A percentile compares a stretch with the other conserved stretches of the same genome.
Conservation (phyloP, 108 stramenopile species). For the Nitzschia sp. region DNA sequence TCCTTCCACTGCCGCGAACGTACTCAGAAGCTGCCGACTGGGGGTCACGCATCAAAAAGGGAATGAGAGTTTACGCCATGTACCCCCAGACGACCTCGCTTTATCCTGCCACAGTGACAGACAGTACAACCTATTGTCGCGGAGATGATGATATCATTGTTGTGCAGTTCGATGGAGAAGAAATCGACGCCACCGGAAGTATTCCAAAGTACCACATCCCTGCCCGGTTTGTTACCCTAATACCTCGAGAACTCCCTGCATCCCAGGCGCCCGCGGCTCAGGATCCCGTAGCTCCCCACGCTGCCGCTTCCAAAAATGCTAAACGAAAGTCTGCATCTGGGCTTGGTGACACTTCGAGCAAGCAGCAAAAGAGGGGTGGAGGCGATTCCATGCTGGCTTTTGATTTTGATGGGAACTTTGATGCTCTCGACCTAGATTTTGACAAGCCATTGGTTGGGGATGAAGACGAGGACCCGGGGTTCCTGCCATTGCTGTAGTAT, state of each 20-base stretch:
- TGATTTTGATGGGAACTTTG: slow-evolving; percentile 23
- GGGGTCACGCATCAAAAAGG: slow-evolving; percentile 33
- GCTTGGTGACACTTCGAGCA: background rate
- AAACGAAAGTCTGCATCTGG: slow-evolving; percentile 18
- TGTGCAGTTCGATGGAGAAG: slow-evolving; percentile 79
- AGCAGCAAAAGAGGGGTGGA: background rate
- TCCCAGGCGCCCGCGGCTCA: slow-evolving; percentile 24
- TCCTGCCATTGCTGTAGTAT: slow-evolving; percentile 12
- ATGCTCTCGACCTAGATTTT: slow-evolving; percentile 38
- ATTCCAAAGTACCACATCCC: slow-evolving; percentile 63
- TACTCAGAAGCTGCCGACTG: slow-evolving; percentile 68
- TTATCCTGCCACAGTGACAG: slow-evolving; percentile 71
- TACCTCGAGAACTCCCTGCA: slow-evolving; percentile 62
- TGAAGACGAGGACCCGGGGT: slow-evolving; percentile 12
- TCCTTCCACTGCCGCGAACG: slow-evolving; percentile 67
- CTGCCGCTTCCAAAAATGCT: slow-evolving; percentile 15
- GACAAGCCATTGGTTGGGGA: slow-evolving; percentile 24
- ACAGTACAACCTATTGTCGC: slow-evolving; percentile 71
- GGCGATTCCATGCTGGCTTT: background rate
- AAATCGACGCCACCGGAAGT: slow-evolving; percentile 36
- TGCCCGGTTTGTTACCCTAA: slow-evolving; percentile 67
- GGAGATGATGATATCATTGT: slow-evolving; percentile 78
- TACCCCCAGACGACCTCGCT: slow-evolving; percentile 75
- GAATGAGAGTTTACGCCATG: slow-evolving; percentile 55
- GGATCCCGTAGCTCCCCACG: slow-evolving; percentile 8